Conservation (phyloP, 257 asterid species). For the Solanum verrucosum region DNA sequence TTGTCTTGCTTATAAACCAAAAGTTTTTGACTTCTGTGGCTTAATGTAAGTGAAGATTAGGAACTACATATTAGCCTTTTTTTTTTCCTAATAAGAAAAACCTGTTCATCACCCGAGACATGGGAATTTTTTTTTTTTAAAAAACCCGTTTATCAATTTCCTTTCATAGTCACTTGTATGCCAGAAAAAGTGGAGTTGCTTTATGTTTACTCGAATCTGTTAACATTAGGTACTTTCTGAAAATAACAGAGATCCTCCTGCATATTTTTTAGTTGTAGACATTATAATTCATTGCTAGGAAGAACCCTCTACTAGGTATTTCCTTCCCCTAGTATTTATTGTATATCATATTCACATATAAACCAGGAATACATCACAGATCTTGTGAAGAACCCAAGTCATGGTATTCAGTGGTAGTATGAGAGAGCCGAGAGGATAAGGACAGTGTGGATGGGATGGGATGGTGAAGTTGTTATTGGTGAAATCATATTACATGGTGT, state of each 20-base stretch:
- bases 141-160: neutral
- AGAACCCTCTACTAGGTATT: neutral
- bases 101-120: no score
- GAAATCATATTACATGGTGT: neutral
- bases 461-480: neutral
- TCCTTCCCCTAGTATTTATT: neutral
- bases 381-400: neutral
- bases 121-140: no score
- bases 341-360: neutral
- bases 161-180: neutral
- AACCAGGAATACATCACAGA: neutral
- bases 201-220: neutral
- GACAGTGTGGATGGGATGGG: neutral
- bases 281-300: neutral
- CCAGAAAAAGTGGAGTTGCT: neutral
- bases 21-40: neutral
- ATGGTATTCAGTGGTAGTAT: neutral
- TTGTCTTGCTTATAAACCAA: neutral
- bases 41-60: neutral
- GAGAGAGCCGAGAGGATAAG: neutral
- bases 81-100: neutral
- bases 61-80: neutral
- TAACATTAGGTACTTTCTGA: neutral
- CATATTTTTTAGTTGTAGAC: neutral
- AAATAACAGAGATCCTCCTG: neutral